phyloP scores from a whole-genome alignment of 805 yeast species.

The Lachancea lanzarotensis region DNA sequence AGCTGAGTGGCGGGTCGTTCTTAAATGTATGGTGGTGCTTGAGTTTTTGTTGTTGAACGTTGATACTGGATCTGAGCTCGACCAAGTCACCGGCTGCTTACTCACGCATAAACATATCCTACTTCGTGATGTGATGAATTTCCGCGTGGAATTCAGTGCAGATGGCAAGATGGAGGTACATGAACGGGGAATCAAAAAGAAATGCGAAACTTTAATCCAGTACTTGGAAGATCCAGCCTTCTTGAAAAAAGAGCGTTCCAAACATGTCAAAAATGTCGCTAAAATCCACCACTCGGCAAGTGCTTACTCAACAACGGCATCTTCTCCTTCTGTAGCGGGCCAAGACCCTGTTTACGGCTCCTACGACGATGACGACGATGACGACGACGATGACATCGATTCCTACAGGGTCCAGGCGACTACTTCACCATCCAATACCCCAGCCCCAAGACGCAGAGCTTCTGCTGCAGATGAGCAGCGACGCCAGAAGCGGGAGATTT shows the following conservation, averaged over 20 bases:
- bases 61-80: constrained; percentile 29
- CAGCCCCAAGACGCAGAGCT: constrained; percentile 14
- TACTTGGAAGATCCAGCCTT: constrained; percentile 26
- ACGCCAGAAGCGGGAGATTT: constrained; percentile 33
- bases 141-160: constrained; percentile 27
- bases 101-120: constrained; percentile 31
- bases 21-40: constrained; percentile 33
- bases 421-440: constrained; percentile 9
- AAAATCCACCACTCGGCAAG: constrained; percentile 24
- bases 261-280: constrained; percentile 24
- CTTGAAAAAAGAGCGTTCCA: constrained; percentile 28
- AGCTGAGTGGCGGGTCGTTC: constrained; percentile 36
- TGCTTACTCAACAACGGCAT: constrained; percentile 2
- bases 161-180: constrained; percentile 36
- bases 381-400: constrained; percentile 22
- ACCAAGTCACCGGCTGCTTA: constrained; percentile 28
- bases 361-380: constrained; percentile 27
- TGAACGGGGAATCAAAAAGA: constrained; percentile 33
- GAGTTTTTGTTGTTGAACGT: constrained; percentile 32
- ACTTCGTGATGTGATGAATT: constrained; percentile 26
- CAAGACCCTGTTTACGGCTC: constrained; percentile 15
- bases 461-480: constrained; percentile 31
- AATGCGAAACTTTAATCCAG: constrained; percentile 29
- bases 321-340: constrained; percentile 6
- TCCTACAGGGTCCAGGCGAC: constrained; percentile 18